phyloP scores from a whole-genome alignment of 1,284 basidiomycete species.

The Microbotryum scabiosae region DNA sequence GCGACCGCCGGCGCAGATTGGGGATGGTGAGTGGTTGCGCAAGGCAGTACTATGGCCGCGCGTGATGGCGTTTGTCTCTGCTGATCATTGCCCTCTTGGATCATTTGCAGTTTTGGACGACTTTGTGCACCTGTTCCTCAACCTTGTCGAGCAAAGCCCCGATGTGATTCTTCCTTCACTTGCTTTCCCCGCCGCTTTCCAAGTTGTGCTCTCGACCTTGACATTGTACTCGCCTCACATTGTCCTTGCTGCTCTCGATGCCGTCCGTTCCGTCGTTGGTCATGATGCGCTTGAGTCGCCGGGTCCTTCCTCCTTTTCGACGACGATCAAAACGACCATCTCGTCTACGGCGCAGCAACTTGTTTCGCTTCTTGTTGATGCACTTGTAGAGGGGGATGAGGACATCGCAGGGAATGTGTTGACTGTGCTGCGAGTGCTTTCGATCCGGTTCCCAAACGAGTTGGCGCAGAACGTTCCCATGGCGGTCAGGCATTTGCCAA shows the following conservation, averaged over 20 bases:
- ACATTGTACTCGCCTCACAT: constrained; percentile 71
- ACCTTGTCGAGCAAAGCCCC: constrained; percentile 60
- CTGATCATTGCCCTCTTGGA: not conserved
- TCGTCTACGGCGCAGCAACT: constrained; percentile 67
- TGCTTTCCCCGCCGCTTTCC: constrained; percentile 65
- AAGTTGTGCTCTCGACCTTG: constrained; percentile 63
- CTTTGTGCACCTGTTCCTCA: constrained; percentile 72
- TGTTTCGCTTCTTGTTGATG: constrained; percentile 59
- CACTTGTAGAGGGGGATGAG: constrained; percentile 81
- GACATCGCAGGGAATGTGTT: constrained; percentile 68
- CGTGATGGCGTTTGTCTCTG: too few relatives aligned
- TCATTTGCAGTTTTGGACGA: constrained; percentile 87
- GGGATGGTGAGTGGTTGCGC: constrained; percentile 56
- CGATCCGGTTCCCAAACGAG: constrained; percentile 57
- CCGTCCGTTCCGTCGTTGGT: constrained; percentile 62
- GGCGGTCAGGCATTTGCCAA: constrained; percentile 62
- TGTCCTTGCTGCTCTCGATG: constrained; percentile 69
- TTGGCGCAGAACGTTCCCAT: constrained; percentile 63
- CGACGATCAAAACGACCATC: constrained; percentile 55
- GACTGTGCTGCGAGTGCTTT: constrained; percentile 64
- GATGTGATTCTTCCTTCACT: constrained; percentile 68
- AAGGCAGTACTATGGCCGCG: too few relatives aligned
- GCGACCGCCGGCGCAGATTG: constrained; percentile 60
- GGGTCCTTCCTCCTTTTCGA: constrained; percentile 1
- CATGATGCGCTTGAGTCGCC: constrained; percentile 44